Percentiles rank a stretch among this genome's conserved stretches.
Conservation (phyloP, 179 eudicot species). For the Amaranthus tricolor region DNA sequence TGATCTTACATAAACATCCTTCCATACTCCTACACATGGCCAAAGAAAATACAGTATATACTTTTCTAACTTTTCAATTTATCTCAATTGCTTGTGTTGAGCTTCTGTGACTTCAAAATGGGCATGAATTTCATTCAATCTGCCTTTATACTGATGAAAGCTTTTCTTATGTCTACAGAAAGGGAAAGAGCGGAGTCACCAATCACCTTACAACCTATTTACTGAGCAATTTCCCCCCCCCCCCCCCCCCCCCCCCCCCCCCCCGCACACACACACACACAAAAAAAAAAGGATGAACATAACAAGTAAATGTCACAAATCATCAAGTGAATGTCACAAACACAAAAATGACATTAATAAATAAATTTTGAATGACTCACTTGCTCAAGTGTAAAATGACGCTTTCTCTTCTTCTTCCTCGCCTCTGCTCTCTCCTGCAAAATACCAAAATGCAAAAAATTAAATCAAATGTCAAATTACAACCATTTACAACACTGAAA, state of each 20-base stretch:
- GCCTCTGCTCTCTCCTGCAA: slow-evolving; percentile 76
- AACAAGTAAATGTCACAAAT: neutral
- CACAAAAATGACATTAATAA: neutral
- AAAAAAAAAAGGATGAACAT: no score
- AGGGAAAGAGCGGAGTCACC: no score
- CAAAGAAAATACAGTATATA: neutral
- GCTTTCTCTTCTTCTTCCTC: slow-evolving; percentile 91
- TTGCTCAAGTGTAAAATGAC: slow-evolving; percentile 77
- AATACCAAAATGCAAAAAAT: neutral
- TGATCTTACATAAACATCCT: no score
- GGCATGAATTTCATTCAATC: no score
- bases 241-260: neutral
- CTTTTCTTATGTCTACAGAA: neutral
- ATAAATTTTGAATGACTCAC: slow-evolving; percentile 31
- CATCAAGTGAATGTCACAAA: neutral
- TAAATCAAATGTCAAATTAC: slow-evolving; percentile 19
- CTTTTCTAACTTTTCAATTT: neutral
- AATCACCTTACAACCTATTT: neutral
- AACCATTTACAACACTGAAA: neutral
- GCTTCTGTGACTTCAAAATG: no score
- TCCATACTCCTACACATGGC: neutral
- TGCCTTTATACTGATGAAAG: neutral
- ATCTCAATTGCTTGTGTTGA: no score
- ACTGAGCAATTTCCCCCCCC: neutral
- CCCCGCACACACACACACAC: neutral